Evolutionary conservation across 2,329 filamentous ascomycete species (phyloP).

Genomic region (Mariannaea elegans): DNA sequence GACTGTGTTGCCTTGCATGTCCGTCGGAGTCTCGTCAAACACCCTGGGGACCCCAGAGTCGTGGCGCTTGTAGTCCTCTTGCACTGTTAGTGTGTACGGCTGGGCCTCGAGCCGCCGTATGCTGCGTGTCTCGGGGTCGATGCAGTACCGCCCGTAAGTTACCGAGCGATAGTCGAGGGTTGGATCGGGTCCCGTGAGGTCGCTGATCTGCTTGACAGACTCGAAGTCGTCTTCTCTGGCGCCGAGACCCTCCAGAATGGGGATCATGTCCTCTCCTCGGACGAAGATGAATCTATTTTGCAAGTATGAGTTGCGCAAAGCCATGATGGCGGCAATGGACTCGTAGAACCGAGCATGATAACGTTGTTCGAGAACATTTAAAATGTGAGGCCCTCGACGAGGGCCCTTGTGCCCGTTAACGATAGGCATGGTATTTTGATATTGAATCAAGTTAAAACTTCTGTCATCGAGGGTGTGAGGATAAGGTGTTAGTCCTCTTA

Average conservation of each 20-base stretch:
- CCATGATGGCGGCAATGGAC: conserved; percentile 34
- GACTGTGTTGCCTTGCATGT: conserved; percentile 41
- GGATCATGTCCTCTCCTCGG: conserved; percentile 33
- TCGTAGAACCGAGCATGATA: conserved; percentile 34
- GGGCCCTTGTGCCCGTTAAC: conserved; percentile 15
- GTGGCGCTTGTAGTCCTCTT: conserved; percentile 41
- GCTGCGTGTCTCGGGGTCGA: conserved; percentile 32
- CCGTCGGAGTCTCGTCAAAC: conserved; percentile 37
- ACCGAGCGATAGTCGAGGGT: conserved; percentile 37
- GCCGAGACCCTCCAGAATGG: conserved; percentile 33
- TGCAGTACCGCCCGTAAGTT: conserved; percentile 36
- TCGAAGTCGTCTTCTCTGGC: conserved; percentile 38
- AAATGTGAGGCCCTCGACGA: conserved; percentile 22
- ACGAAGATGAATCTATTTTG: conserved; percentile 36
- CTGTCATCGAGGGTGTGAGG: neutral
- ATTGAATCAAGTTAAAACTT: neutral
- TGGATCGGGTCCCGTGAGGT: conserved; percentile 34
- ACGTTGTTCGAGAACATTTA: conserved; percentile 32
- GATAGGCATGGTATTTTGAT: conserved; percentile 9
- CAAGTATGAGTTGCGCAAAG: conserved; percentile 29
- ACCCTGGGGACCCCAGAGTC: conserved; percentile 37
- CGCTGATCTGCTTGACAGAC: conserved; percentile 31
- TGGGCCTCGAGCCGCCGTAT: conserved; percentile 40
- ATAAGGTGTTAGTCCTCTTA: conserved; percentile 1
- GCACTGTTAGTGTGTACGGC: conserved; percentile 35